These are phyloP conservation scores for Pulicaria dysenterica DNA, from an alignment of 129 eudicot species.

Conservation along the genomic window DNA sequence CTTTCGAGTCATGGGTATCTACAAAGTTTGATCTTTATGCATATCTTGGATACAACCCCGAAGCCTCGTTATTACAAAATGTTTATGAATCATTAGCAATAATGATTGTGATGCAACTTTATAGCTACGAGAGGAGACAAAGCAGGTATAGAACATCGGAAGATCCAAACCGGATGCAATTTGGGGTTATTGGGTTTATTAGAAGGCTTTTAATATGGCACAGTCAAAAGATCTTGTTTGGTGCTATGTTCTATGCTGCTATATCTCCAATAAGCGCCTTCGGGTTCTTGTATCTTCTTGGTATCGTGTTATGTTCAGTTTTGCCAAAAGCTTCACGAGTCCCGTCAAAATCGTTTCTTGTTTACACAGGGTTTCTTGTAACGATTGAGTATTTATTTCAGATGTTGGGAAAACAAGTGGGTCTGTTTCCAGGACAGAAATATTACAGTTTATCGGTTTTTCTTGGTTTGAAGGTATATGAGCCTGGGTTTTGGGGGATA, in stretches of 20 bases:
- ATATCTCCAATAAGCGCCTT: constrained; percentile 54
- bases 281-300: constrained; percentile 54
- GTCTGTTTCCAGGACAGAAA: constrained; percentile 50
- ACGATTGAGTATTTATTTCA: constrained; percentile 50
- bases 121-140: constrained; percentile 54
- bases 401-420: constrained; percentile 46
- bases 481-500: constrained; percentile 47
- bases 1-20: constrained; percentile 44
- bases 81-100: constrained; percentile 50
- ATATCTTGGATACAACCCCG: constrained; percentile 51
- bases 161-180: constrained; percentile 29
- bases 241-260: constrained; percentile 49
- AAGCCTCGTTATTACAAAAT: constrained; percentile 40
- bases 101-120: constrained; percentile 49
- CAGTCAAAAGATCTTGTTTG: constrained; percentile 51
- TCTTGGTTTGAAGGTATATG: constrained; percentile 46
- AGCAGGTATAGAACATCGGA: constrained; percentile 34
- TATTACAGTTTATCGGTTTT: constrained; percentile 35
- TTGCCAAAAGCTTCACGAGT: constrained; percentile 51
- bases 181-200: constrained; percentile 31
- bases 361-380: constrained; percentile 52
- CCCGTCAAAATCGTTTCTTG: constrained; percentile 45
- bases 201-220: constrained; percentile 56
- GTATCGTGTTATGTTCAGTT: constrained; percentile 45
- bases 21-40: constrained; percentile 38